A percentile compares a stretch with the other conserved stretches of the same genome.
phyloP scores from a whole-genome alignment of 2,329 filamentous ascomycete species.

The Aspergillus transmontanensis region DNA sequence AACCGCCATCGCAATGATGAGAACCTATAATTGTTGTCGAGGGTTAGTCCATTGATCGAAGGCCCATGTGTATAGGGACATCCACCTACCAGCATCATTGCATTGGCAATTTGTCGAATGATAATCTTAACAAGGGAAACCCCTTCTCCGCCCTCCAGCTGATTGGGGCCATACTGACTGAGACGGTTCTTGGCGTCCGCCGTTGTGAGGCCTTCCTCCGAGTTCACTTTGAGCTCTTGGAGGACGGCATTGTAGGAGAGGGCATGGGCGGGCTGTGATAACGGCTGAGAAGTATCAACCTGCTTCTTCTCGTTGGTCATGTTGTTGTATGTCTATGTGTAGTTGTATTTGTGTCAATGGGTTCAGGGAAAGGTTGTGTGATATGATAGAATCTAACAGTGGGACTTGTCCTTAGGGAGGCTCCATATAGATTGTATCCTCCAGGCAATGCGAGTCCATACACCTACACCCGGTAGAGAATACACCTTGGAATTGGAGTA shows the following conservation, averaged over 20 bases:
- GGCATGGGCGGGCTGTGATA: conserved; percentile 66
- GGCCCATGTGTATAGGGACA: not conserved
- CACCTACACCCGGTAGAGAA: conserved; percentile 14
- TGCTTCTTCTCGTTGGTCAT: conserved; percentile 8
- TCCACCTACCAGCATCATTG: conserved; percentile 63
- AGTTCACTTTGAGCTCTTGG: conserved; percentile 58
- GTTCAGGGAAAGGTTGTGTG: not conserved
- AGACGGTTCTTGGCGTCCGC: conserved; percentile 59
- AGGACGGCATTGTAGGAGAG: conserved; percentile 57
- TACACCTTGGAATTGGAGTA: conserved; percentile 7
- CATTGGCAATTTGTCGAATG: conserved; percentile 67
- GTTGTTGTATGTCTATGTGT: conserved; percentile 1
- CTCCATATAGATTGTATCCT: conserved; percentile 36
- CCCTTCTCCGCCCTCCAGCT: conserved; percentile 65
- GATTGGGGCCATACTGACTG: conserved; percentile 62
- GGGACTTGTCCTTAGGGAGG: conserved; percentile 27
- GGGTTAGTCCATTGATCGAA: not conserved
- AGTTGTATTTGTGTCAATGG: conserved; percentile 10
- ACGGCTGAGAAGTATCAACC: conserved; percentile 47
- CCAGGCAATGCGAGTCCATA: conserved; percentile 36
- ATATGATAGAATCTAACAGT: conserved; percentile 11
- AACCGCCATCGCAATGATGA: conserved; percentile 74
- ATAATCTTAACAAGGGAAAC: conserved; percentile 72
- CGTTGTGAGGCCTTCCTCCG: conserved; percentile 59
- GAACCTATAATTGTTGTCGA: conserved; percentile 57